Evolutionary conservation across 2,329 filamentous ascomycete species (phyloP), one percentile per base, ranked within the genome.

Genomic region (Neoarthrinium moseri): DNA sequence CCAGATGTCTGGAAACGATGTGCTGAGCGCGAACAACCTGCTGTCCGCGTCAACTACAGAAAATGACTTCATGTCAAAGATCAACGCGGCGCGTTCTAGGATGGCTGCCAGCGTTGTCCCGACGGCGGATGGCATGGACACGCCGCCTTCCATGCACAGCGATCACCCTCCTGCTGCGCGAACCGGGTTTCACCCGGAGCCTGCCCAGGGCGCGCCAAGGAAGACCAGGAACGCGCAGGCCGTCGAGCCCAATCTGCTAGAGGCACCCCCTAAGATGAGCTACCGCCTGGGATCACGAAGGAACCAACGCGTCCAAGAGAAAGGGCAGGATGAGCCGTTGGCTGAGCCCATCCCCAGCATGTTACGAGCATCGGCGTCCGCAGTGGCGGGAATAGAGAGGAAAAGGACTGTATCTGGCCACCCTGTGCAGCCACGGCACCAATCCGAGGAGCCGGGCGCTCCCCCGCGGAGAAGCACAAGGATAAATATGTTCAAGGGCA

Each of bases 341-440:
- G 54, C 64, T 3, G 78, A 81, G 30, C 62, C 69, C 2, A 67
- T 56, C 51, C 65, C 55, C 45, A 62, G 53, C 37, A 59, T 57
- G 39, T 63, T 56, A 67, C 61, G 72, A 69, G 57, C 71, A 46
- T 59, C 71, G 15, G 61, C 51, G 35, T 44, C 68, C 51, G 55
- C 72, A 51, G 51, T 65, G 13, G 64, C 75, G 17, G 73, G 70
- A 4, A 68, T 75, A 12, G 88, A 91, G 49, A 83, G 91, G 63
- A 97, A 96, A 70, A 83, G 92, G 55, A 96, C 91, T 2, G 81
- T 95, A n/a, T 96, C 92, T 32, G 92, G 92, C 4, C 89, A 95
- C 55, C 79, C 78, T 12, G 80, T 79, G 39, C 78, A 66, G 51
- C 71, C 72, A 39, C 70, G 67, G 51, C 76, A 71, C 43, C 80